phyloP scores from a whole-genome alignment of 2,329 filamentous ascomycete genomes.

The Verticillium zaregamsianum region DNA sequence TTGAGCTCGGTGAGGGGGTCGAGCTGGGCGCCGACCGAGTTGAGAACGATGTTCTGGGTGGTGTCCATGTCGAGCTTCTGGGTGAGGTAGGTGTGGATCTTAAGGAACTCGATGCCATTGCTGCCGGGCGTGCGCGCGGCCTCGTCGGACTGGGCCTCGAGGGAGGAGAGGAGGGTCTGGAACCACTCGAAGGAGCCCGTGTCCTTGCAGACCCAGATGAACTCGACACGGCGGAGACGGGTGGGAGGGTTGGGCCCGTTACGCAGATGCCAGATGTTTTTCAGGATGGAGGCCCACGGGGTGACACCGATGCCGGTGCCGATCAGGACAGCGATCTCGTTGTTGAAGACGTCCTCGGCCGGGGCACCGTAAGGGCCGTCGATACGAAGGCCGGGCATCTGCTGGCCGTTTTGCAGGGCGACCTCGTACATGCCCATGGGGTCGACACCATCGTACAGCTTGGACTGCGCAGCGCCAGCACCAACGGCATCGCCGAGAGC shows the following conservation, averaged over 20 bases:
- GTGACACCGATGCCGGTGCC: constrained; percentile 86
- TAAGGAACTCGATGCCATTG: constrained; percentile 77
- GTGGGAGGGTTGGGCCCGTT: constrained; percentile 84
- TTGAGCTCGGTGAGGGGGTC: constrained; percentile 92
- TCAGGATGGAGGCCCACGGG: constrained; percentile 82
- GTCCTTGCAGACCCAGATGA: constrained; percentile 98
- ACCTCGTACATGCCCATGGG: constrained; percentile 98
- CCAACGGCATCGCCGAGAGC: constrained; percentile 95
- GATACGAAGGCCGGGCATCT: constrained; percentile 85
- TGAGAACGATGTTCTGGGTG: constrained; percentile 93
- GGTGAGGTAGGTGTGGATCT: constrained; percentile 97
- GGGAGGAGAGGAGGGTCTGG: constrained; percentile 84
- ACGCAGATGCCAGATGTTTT: constrained; percentile 97
- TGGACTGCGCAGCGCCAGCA: constrained; percentile 79
- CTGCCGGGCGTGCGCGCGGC: constrained; percentile 64
- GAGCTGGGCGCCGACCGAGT: constrained; percentile 81
- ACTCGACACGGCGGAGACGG: constrained; percentile 90
- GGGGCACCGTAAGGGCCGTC: constrained; percentile 96
- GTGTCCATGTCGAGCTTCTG: constrained; percentile 90
- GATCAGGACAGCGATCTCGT: constrained; percentile 82
- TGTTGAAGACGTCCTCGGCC: constrained; percentile 94
- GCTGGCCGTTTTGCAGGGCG: constrained; percentile 85
- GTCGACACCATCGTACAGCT: constrained; percentile 86
- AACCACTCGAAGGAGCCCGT: constrained; percentile 98
- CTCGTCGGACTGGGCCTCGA: constrained; percentile 79